phyloP scores from a whole-genome alignment of 177 flowering plant genomes.

The Telopea speciosissima region DNA sequence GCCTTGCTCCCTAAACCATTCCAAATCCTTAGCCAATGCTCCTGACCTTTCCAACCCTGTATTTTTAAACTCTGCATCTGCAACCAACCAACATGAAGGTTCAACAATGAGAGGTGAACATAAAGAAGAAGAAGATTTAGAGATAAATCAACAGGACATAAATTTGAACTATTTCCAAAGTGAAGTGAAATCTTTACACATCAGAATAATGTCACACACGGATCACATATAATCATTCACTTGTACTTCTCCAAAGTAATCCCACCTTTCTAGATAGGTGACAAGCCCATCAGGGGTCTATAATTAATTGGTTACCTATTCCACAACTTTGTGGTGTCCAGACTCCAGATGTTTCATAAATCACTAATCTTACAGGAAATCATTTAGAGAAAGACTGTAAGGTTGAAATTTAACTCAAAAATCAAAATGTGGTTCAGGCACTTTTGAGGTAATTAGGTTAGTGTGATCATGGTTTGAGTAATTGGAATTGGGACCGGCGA shows the following conservation, averaged over 20 bases:
- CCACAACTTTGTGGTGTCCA: not conserved
- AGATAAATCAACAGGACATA: not conserved
- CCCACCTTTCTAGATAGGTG: not conserved
- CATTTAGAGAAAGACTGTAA: not conserved
- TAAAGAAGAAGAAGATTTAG: too few relatives aligned
- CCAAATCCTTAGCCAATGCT: conserved; percentile 73
- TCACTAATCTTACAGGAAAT: not conserved
- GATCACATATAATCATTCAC: not conserved
- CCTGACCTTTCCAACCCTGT: conserved; percentile 93
- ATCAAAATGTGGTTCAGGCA: not conserved
- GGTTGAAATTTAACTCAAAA: not conserved
- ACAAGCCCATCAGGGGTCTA: not conserved
- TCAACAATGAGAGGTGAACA: not conserved
- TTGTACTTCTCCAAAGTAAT: not conserved
- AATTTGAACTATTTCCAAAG: too few relatives aligned
- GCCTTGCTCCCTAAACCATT: conserved; percentile 92
- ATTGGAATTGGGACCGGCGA: too few relatives aligned
- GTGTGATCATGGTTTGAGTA: too few relatives aligned
- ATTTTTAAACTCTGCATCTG: conserved; percentile 87
- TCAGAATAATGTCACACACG: not conserved
- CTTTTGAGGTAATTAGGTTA: too few relatives aligned
- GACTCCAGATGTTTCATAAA: not conserved
- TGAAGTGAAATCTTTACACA: too few relatives aligned
- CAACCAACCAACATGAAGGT: conserved; percentile 9
- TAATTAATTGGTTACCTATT: too few relatives aligned